These are phyloP conservation scores for Metschnikowia bowlesiae DNA, from an alignment of 805 yeast genomes.

Conservation along the genomic window DNA sequence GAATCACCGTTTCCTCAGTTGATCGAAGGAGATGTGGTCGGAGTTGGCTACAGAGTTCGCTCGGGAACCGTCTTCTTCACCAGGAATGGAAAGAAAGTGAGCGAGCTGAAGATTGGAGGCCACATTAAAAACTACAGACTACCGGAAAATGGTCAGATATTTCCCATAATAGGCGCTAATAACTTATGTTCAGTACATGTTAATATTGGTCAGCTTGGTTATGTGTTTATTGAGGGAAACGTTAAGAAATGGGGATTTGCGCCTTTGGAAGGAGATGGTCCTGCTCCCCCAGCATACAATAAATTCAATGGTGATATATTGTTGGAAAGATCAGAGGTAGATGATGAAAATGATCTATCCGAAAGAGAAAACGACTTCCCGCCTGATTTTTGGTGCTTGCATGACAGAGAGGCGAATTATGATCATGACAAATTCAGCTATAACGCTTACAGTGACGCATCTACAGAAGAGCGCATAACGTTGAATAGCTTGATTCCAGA, in stretches of 20 bases:
- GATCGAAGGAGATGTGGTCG: conserved; percentile 85
- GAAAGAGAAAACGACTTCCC: conserved; percentile 49
- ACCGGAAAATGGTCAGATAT: conserved; percentile 45
- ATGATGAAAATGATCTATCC: conserved; percentile 43
- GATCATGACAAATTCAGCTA: conserved; percentile 32
- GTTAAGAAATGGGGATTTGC: conserved; percentile 96
- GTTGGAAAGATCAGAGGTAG: conserved; percentile 59
- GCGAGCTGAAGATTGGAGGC: conserved; percentile 77
- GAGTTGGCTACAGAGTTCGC: conserved; percentile 81
- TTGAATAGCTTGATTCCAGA: conserved; percentile 34
- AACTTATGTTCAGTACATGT: conserved; percentile 81
- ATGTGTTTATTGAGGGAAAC: conserved; percentile 85
- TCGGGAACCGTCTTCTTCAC: conserved; percentile 90
- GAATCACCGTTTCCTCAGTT: conserved; percentile 55
- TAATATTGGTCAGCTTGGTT: conserved; percentile 85
- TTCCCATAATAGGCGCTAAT: conserved; percentile 86
- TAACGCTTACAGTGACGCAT: conserved; percentile 38
- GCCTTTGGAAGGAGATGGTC: conserved; percentile 79
- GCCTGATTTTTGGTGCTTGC: conserved; percentile 50
- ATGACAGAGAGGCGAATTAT: conserved; percentile 13
- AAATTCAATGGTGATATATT: conserved; percentile 73
- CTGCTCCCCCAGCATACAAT: conserved; percentile 93
- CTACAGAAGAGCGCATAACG: conserved; percentile 39
- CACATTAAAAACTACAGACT: conserved; percentile 69
- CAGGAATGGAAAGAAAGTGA: conserved; percentile 84